Conservation (phyloP, 495 filamentous ascomycete genomes). For the Niebla homalea region DNA sequence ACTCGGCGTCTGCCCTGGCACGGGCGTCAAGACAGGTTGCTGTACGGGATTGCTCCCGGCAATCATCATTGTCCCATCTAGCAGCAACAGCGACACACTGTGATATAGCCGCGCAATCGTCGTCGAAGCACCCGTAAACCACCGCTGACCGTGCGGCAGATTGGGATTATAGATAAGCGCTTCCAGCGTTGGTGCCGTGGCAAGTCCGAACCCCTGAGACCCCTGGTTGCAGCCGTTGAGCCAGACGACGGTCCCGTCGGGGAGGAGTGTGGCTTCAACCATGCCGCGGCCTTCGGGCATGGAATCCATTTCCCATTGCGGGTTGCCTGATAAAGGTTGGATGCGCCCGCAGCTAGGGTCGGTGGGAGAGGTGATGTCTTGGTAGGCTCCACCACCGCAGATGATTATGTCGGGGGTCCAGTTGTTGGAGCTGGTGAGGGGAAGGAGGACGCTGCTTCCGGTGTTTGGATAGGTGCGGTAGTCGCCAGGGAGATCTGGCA, state of each 20-base stretch:
- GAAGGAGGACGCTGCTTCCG: conserved; percentile 44
- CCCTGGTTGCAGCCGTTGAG: conserved; percentile 44
- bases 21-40: conserved; percentile 34
- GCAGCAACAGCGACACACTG: conserved; percentile 40
- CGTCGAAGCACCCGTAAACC: conserved; percentile 32
- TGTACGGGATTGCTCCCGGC: conserved; percentile 46
- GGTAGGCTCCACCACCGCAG: conserved; percentile 51
- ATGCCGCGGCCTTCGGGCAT: conserved; percentile 51
- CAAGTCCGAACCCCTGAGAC: conserved; percentile 47
- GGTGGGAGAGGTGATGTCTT: conserved; percentile 45
- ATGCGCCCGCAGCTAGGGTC: conserved; percentile 49
- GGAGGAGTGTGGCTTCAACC: conserved; percentile 46
- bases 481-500: conserved; percentile 44
- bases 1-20: conserved; percentile 18
- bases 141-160: conserved; percentile 37
- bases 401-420: conserved; percentile 43
- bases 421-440: conserved; percentile 36
- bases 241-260: conserved; percentile 48
- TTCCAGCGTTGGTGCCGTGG: conserved; percentile 36
- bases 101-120: conserved; percentile 46
- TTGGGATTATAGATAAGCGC: conserved; percentile 45
- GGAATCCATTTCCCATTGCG: conserved; percentile 47
- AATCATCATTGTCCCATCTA: conserved; percentile 47
- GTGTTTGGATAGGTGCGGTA: conserved; percentile 55
- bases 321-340: conserved; percentile 33